Conservation (phyloP, 176 grass and related monocot genomes). For the Poa pratensis region DNA sequence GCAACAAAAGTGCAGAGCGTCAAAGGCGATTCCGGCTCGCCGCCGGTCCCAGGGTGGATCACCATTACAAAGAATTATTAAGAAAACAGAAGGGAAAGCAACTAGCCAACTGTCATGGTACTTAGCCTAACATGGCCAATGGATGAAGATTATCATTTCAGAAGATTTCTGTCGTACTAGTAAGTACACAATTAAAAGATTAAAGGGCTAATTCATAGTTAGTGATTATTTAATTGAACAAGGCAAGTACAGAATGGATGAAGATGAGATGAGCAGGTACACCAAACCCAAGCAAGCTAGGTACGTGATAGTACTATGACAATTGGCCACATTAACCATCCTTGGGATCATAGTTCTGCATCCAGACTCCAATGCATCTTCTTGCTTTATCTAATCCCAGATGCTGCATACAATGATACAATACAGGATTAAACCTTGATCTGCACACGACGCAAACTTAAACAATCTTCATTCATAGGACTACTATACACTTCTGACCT, state of each 20-base stretch:
- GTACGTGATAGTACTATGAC: not conserved
- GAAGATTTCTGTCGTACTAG: not conserved
- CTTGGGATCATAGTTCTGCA: not conserved
- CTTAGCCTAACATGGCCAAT: not conserved
- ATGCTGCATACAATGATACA: too few relatives aligned
- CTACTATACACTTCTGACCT: too few relatives aligned
- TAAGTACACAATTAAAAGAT: not conserved
- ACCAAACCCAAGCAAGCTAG: not conserved
- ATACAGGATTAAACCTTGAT: too few relatives aligned
- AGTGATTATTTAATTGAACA: not conserved
- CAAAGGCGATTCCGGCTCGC: not conserved
- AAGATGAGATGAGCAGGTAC: not conserved
- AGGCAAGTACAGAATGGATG: not conserved
- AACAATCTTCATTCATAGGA: too few relatives aligned
- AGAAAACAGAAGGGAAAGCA: not conserved
- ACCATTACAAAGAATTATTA: not conserved
- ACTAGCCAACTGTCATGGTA: not conserved
- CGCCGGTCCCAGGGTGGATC: conserved; percentile 4
- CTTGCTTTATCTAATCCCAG: too few relatives aligned
- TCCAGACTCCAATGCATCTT: not conserved
- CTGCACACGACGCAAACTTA: too few relatives aligned
- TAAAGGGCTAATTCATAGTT: not conserved
- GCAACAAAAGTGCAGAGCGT: not conserved
- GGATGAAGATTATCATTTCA: not conserved
- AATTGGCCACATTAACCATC: not conserved